Evolutionary conservation across 768 basidiomycete species (phyloP).

Genomic region (Phlebiopsis gigantea): DNA sequence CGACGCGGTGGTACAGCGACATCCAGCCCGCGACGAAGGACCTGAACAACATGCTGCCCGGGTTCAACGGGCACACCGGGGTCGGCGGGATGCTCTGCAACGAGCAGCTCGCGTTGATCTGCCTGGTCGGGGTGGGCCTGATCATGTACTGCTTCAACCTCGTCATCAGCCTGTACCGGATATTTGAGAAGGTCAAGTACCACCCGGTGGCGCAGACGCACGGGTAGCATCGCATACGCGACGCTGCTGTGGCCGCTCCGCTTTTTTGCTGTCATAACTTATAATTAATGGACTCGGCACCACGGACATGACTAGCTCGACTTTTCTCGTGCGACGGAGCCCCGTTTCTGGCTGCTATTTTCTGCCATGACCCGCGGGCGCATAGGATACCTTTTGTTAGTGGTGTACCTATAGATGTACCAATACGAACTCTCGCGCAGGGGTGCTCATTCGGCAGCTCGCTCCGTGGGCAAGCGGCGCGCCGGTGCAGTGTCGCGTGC

Average conservation of each 20-base stretch:
- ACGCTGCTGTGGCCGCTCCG: background rate
- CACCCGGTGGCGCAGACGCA: slow-evolving; percentile 14
- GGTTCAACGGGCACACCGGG: slow-evolving; percentile 37
- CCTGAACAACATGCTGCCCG: slow-evolving; percentile 39
- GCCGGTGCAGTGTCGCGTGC: background rate
- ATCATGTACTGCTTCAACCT: slow-evolving; percentile 81
- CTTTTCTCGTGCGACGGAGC: background rate
- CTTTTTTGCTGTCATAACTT: background rate
- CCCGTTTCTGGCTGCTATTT: background rate
- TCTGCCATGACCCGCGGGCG: background rate
- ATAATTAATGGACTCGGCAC: background rate
- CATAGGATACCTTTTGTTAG: slow-evolving; percentile 1
- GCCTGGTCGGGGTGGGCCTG: slow-evolving; percentile 71
- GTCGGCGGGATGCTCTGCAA: slow-evolving; percentile 63
- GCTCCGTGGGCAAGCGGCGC: background rate
- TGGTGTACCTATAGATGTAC: slow-evolving; percentile 1
- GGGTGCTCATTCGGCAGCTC: background rate
- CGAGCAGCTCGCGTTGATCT: slow-evolving; percentile 71
- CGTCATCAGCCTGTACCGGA: slow-evolving; percentile 78
- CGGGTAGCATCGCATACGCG: background rate
- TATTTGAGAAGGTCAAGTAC: slow-evolving; percentile 87
- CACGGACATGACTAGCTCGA: background rate
- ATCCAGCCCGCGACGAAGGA: slow-evolving; percentile 46
- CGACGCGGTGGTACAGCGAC: slow-evolving; percentile 65
- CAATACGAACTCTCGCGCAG: background rate